These are phyloP conservation scores for Poronia punctata DNA, from an alignment of 495 filamentous ascomycete species.

Conservation along the genomic window DNA sequence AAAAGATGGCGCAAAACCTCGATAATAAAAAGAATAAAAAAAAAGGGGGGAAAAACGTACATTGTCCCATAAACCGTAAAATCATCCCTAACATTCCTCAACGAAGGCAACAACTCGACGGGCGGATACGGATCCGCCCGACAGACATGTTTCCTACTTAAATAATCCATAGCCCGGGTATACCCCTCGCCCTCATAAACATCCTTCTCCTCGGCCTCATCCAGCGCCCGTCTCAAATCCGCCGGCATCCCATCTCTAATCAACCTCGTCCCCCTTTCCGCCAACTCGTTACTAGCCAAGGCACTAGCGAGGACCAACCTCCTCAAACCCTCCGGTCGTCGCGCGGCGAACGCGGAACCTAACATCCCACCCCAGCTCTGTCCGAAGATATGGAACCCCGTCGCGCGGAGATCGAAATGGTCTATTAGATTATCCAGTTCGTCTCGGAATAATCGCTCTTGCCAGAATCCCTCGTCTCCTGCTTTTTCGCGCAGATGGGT, in stretches of 20 bases:
- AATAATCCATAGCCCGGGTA: constrained; percentile 30
- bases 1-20: no score
- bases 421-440: constrained; percentile 45
- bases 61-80: constrained; percentile 38
- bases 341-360: constrained; percentile 26
- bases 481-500: constrained; percentile 38
- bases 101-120: constrained; percentile 19
- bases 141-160: constrained; percentile 34
- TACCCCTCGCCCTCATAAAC: constrained; percentile 40
- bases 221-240: constrained; percentile 22
- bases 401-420: constrained; percentile 21
- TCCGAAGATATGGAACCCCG: constrained; percentile 34
- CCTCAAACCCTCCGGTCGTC: constrained; percentile 33
- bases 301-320: constrained; percentile 36
- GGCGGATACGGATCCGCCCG: constrained; percentile 31
- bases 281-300: constrained; percentile 28
- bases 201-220: constrained; percentile 30
- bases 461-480: constrained; percentile 41
- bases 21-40: no score
- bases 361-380: constrained; percentile 46
- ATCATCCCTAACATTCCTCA: constrained; percentile 32
- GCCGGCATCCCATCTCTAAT: constrained; percentile 32
- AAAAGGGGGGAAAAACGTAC: constrained; percentile 16
- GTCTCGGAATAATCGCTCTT: constrained; percentile 35
- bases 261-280: constrained; percentile 19